phyloP scores from a whole-genome alignment of 495 filamentous ascomycete genomes.

The Hypoxylon cercidicola region DNA sequence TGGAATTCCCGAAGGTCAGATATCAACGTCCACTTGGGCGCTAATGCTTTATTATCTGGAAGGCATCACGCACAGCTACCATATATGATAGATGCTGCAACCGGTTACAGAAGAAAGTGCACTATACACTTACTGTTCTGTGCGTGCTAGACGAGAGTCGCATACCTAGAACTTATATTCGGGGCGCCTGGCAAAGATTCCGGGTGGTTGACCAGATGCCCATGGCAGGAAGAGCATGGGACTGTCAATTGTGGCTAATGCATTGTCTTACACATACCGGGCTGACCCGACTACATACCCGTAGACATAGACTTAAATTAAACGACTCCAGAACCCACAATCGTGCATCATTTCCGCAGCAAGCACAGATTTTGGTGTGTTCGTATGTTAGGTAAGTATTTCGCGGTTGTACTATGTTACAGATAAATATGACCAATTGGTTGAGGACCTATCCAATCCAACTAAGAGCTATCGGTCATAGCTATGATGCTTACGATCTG shows the following conservation, averaged over 20 bases:
- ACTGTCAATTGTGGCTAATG: neutral
- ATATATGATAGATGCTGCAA: no score
- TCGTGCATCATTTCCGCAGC: neutral
- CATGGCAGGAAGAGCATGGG: neutral
- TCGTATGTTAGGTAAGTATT: no score
- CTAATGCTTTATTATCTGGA: slow-evolving; percentile 2
- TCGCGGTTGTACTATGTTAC: neutral
- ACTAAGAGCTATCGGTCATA: no score
- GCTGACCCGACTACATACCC: neutral
- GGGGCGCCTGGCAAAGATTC: neutral
- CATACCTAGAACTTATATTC: no score
- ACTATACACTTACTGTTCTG: no score
- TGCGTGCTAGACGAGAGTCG: no score
- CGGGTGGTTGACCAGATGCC: neutral
- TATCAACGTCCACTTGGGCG: slow-evolving; percentile 39
- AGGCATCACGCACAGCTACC: neutral
- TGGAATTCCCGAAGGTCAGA: slow-evolving; percentile 74
- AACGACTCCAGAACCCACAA: neutral
- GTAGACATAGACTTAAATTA: neutral
- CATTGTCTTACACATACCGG: neutral
- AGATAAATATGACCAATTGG: neutral
- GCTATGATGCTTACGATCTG: no score
- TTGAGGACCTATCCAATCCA: no score
- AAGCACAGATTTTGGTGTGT: no score
- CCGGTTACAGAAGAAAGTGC: no score